Base-by-base conservation (phyloP, 768 basidiomycete genomes). In the Mycena floridula region DNA sequence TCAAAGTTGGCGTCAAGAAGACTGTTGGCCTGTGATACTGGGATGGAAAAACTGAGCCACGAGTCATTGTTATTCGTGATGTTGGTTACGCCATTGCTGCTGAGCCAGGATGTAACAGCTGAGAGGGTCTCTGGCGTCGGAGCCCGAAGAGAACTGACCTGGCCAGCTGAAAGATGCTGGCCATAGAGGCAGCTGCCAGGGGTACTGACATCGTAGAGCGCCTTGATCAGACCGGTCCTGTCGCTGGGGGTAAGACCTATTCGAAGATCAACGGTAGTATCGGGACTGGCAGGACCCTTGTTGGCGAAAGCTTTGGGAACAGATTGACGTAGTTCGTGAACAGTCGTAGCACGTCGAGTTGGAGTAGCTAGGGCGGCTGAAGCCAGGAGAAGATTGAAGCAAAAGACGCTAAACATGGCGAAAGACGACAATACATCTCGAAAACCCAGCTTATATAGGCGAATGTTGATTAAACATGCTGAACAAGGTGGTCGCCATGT, bases 221-320 rank as follows among this genome's bases (percentile, higher is more conserved):
- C 56, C 18, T 50, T 52, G 46, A 61, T 57, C 13, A 67, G 54
- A 2, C 61, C 66, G 9, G 40, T 42, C 11, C 51, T 49, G 49
- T 65, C 42, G 36, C 49, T 51, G 41, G 59, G 58, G 8, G 48
- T 50, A 37, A 67, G 56, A 15, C 56, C 63, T 37, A 67, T 59
- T 36, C 59, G 61, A n/a, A 67, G 51, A 23, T 54, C 47, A 24
- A 67, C 51, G 21, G 44, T 20, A 5, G 44, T 49, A 21, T 54
- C 47, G 7, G 54, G 35, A 25, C 50, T 37, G 16, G 61, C 56
- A 20, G 54, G 16, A 2, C 58, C 54, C 36, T 37, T 46, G 26
- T 40, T 30, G 18, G 47, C 40, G 50, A 56, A 62, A 15, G 58
- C 58, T 9, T 39, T n/a, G n/a, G 61, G 61, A 4, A 44, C 42